Percentiles rank a stretch among this genome's conserved stretches.
These are phyloP conservation scores for Sugiyamaella neomexicana DNA, from an alignment of 1,139 yeast genomes.

Conservation along the genomic window DNA sequence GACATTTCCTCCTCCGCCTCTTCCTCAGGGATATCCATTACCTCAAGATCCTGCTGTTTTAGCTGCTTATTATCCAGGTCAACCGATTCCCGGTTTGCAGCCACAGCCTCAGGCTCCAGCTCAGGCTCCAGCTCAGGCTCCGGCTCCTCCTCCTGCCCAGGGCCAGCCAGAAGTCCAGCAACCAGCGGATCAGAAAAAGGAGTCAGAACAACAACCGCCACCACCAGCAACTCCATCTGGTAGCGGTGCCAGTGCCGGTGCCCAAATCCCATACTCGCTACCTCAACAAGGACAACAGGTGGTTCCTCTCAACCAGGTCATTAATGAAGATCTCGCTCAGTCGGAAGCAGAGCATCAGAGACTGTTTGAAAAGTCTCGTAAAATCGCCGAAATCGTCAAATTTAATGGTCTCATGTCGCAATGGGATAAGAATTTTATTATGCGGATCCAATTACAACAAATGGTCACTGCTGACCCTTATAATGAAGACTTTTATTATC, in stretches of 20 bases:
- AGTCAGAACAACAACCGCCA: not conserved
- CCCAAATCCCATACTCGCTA: conserved; percentile 21
- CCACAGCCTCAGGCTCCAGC: not conserved
- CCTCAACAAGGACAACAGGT: conserved; percentile 18
- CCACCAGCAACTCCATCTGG: not conserved
- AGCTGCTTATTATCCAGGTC: conserved; percentile 36
- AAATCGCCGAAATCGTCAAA: conserved; percentile 55
- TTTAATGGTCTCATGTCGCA: conserved; percentile 96
- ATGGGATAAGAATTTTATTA: conserved; percentile 92
- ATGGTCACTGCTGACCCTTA: conserved; percentile 97
- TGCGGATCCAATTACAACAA: conserved; percentile 91
- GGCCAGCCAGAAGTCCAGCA: not conserved
- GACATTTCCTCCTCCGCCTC: conserved; percentile 13
- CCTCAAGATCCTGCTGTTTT: conserved; percentile 32
- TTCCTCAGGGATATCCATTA: conserved; percentile 21
- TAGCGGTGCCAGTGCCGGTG: not conserved
- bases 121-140: no score
- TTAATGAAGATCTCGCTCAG: conserved; percentile 39
- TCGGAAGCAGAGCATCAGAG: conserved; percentile 37
- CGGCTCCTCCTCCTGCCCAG: no score
- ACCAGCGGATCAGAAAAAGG: not conserved
- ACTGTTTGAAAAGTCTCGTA: conserved; percentile 63
- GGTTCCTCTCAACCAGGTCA: conserved; percentile 33
- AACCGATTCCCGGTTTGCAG: conserved; percentile 20
- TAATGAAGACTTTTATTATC: conserved; percentile 94